phyloP scores from a whole-genome alignment of 2,329 filamentous ascomycete species.

The Taxawa tesnikishii region DNA sequence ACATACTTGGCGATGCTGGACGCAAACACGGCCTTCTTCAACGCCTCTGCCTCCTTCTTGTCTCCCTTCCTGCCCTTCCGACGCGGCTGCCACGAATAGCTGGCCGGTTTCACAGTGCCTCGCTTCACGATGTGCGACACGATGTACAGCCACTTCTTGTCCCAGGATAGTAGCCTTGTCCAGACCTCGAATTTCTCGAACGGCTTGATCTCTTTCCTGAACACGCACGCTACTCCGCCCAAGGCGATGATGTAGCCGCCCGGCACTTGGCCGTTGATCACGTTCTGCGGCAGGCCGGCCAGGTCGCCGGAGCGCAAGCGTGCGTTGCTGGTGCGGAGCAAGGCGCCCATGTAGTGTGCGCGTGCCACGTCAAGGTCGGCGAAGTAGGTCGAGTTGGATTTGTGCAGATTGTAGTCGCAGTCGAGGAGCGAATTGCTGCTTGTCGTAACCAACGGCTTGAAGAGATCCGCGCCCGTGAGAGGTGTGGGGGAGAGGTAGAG shows the following conservation, averaged over 20 bases:
- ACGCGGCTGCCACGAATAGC: slow-evolving; percentile 35
- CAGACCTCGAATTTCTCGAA: slow-evolving; percentile 34
- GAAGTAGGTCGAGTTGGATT: slow-evolving; percentile 78
- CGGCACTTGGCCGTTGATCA: slow-evolving; percentile 10
- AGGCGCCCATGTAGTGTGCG: slow-evolving; percentile 58
- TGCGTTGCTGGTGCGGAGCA: slow-evolving; percentile 33
- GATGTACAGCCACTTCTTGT: slow-evolving; percentile 38
- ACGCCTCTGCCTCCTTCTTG: slow-evolving; percentile 18
- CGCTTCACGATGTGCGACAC: slow-evolving; percentile 35
- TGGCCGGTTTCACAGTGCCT: slow-evolving; percentile 26
- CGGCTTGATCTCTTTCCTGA: slow-evolving; percentile 34
- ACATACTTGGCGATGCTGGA: slow-evolving; percentile 39
- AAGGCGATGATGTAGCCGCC: slow-evolving; percentile 28
- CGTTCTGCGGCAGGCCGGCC: slow-evolving; percentile 18
- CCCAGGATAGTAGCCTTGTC: slow-evolving; percentile 35
- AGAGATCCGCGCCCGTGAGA: slow-evolving; percentile 50
- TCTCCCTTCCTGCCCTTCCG: slow-evolving; percentile 17
- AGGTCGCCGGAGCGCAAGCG: slow-evolving; percentile 21
- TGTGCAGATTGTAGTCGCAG: slow-evolving; percentile 79
- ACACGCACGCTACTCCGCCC: slow-evolving; percentile 34
- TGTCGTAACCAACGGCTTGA: slow-evolving; percentile 56
- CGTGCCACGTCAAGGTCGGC: slow-evolving; percentile 74
- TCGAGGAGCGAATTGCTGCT: slow-evolving; percentile 60
- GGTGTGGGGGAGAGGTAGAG: slow-evolving; percentile 30
- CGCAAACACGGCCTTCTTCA: slow-evolving; percentile 33